Evolutionary conservation across 2,329 filamentous ascomycete genomes (phyloP).

Genomic region (Huntiella bhutanensis): DNA sequence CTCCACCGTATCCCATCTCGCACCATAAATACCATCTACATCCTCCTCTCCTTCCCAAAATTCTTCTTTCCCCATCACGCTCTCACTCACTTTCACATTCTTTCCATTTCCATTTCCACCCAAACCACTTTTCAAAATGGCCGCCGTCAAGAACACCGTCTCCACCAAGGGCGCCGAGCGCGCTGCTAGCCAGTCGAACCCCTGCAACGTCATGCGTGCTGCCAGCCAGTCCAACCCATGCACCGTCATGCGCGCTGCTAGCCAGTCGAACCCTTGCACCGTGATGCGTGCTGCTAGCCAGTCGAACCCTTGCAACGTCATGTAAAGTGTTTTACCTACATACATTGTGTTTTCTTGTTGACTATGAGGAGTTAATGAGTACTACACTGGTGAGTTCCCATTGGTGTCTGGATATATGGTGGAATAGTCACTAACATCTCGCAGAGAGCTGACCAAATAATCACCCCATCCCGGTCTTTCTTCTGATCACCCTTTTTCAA

Average conservation of each 20-base stretch:
- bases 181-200: not conserved
- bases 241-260: not conserved
- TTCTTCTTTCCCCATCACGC: slow-evolving; percentile 3
- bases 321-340: slow-evolving; percentile 1
- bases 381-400: not conserved
- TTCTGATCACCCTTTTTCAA: not conserved
- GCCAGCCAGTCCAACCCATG: not conserved
- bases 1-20: too few relatives aligned
- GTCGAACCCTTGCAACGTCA: not conserved
- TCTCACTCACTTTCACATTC: not conserved
- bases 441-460: slow-evolving; percentile 1
- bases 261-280: not conserved
- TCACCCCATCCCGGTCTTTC: not conserved
- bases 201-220: not conserved
- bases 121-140: slow-evolving; percentile 8
- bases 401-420: not conserved
- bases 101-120: not conserved
- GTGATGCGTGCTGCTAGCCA: not conserved
- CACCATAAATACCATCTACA: not conserved
- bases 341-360: not conserved
- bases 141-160: slow-evolving; percentile 5
- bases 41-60: not conserved
- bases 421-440: not conserved
- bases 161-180: not conserved
- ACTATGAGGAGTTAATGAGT: not conserved